phyloP scores from a whole-genome alignment of 148 eudicot genomes.

The Nyssa sinensis region DNA sequence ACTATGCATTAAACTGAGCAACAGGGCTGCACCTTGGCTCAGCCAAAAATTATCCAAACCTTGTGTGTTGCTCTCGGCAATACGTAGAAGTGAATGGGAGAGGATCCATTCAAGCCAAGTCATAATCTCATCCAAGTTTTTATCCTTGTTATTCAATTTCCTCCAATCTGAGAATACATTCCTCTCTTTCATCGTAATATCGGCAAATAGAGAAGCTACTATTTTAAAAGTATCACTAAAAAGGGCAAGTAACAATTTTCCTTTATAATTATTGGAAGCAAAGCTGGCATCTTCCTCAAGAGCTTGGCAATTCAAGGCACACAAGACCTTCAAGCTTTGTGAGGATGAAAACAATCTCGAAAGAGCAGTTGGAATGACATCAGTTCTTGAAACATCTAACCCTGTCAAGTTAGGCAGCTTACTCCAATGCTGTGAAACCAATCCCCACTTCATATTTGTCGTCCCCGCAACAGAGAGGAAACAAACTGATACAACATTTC shows the following conservation, averaged over 20 bases:
- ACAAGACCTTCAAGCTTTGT: constrained; percentile 64
- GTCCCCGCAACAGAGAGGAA: constrained; percentile 89
- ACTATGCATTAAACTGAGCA: constrained; percentile 82
- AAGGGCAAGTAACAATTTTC: constrained; percentile 61
- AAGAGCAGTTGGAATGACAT: constrained; percentile 51
- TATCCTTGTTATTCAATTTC: constrained; percentile 42
- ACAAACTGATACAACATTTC: constrained; percentile 52
- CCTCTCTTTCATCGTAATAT: constrained; percentile 48
- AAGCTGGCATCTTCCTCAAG: constrained; percentile 71
- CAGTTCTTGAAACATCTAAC: constrained; percentile 89
- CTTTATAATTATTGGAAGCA: constrained; percentile 45
- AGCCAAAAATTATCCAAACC: constrained; percentile 92
- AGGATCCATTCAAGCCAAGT: constrained; percentile 89
- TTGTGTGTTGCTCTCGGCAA: constrained; percentile 77
- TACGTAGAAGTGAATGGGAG: constrained; percentile 78
- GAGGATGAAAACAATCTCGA: constrained; percentile 51
- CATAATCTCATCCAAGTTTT: constrained; percentile 61
- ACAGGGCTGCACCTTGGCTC: constrained; percentile 77
- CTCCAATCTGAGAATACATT: constrained; percentile 75
- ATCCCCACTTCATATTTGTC: constrained; percentile 65
- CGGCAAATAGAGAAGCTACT: constrained; percentile 62
- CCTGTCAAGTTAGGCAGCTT: constrained; percentile 66
- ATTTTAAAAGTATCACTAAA: constrained; percentile 58
- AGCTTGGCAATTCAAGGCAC: constrained; percentile 69
- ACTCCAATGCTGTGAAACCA: constrained; percentile 65